Evolutionary conservation across 2,329 filamentous ascomycete species (phyloP).

Genomic region (Colletotrichum chlorophyti): DNA sequence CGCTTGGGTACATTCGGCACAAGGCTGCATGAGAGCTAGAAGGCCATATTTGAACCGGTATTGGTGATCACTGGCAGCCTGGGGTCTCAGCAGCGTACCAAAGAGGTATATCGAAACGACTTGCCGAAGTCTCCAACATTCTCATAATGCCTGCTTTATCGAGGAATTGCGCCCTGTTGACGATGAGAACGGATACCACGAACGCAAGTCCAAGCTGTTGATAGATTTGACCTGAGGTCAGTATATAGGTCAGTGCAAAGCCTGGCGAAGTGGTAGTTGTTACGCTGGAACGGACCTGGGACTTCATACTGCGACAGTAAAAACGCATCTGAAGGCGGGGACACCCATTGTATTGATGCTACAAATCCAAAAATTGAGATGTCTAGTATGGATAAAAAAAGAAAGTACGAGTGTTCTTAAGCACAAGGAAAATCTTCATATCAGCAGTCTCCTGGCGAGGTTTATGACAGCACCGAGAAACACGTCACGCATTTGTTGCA

Average conservation of each 20-base stretch:
- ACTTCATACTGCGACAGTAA: constrained; percentile 41
- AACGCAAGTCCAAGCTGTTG: constrained; percentile 56
- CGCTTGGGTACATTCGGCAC: too few species aligned
- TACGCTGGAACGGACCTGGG: constrained; percentile 42
- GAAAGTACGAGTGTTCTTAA: constrained; percentile 42
- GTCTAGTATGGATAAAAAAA: constrained; percentile 55
- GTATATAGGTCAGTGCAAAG: neutral
- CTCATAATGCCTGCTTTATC: constrained; percentile 44
- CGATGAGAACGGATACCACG: constrained; percentile 57
- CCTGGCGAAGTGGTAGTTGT: neutral
- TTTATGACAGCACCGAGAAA: constrained; percentile 45
- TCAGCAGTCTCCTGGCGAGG: constrained; percentile 50
- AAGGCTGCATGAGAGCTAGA: constrained; percentile 30
- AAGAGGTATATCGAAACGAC: constrained; percentile 31
- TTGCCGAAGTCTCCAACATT: constrained; percentile 53
- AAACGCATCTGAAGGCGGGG: constrained; percentile 31
- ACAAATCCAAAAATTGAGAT: constrained; percentile 47
- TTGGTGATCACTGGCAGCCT: too few species aligned
- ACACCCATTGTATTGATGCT: constrained; percentile 33
- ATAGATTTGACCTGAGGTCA: constrained; percentile 53
- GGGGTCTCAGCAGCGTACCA: too few species aligned
- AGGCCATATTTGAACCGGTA: too few species aligned
- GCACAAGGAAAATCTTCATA: constrained; percentile 49
- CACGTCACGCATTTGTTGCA: constrained; percentile 32
- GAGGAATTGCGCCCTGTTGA: constrained; percentile 44